Base-by-base conservation (phyloP, 345 rosid species). In the Eucalyptus curtisii region DNA sequence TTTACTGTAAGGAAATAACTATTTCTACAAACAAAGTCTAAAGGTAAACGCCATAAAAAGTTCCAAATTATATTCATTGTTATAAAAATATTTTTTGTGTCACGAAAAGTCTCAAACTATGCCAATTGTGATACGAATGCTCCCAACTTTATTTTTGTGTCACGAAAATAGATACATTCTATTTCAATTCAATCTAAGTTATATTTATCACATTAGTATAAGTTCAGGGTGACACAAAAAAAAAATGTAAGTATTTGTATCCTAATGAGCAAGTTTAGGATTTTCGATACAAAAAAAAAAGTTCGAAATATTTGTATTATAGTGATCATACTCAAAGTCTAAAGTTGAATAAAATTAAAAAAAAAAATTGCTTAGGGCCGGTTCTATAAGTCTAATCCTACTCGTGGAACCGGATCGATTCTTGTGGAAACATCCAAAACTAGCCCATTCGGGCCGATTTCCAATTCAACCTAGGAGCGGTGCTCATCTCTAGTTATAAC, bases 371-470 rank as follows among this genome's bases (percentile, higher is more conserved):
- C 44, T 71, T 2, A 19, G 8, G 25, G 8, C 14, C 2, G 3
- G 45, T 66, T 66, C 5, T 10, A 37, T 8, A 0, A 10, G 12
- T 31, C 40, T 5, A 3, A 1, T 71, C 81, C 3, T 64, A 0
- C 37, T 64, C 1, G 1, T 14, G 71, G 45, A 33, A 71, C 0
- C 0, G 3, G 1, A 37, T 22, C 0, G 2, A 19, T 37, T 37
- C 25, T 4, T 2, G 0, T 5, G 45, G 13, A 71, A 71, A 25
- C 44, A 33, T 7, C 81, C 13, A 33, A 3, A 71, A 71, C 13
- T 16, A 1, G 81, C 25, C 4, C 1, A 1, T 71, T 10, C 2
- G 7, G 80, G 1, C 25, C 3, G 0, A 71, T 71, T 71, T 20
- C 45, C 13, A 1, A 10, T 37, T 71, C 25, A 37, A 33, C 14